Base-by-base conservation (phyloP, 495 filamentous ascomycete genomes). In the Penicillium manginii region DNA sequence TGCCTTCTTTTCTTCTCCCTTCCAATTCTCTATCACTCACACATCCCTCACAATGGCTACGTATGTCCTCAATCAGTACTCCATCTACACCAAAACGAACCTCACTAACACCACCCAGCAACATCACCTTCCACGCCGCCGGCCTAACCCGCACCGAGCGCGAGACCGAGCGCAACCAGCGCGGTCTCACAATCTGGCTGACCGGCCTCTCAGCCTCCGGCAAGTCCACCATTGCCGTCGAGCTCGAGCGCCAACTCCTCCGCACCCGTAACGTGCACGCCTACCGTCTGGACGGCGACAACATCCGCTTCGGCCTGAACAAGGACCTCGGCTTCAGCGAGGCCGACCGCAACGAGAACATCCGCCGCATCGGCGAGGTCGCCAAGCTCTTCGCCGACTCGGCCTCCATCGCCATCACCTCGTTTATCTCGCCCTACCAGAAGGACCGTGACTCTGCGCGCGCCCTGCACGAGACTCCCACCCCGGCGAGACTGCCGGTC, bases 71-170 rank as follows among this genome's bases (percentile, higher is more conserved):
- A 11, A 23, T 19, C n/a, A 54, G 54, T 33, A 37, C n/a, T 19
- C 23, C 17, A 26, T 45, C 15, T 7, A 26, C 26, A 29, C 23
- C 55, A n/a, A n/a, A n/a, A n/a, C n/a, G n/a, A n/a, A n/a, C n/a
- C n/a, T n/a, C n/a, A n/a, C 50, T 59, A 60, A 54, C 51, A 17
- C 63, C 49, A 37, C 43, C 11, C 57, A 98, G 94, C 62, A 98
- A 98, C 84, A 96, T 98, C 75, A 98, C 94, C 77, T 98, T 90
- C 92, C 94, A 98, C 83, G 84, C 91, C 39, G 87, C 88, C 65
- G 90, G 88, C 66, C 87, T 98, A 65, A 91, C 91, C 50, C 91
- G 91, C 70, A 70, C 75, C 61, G 93, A 98, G 83, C 92, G 94
- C 77, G 88, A 84, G 78, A 64, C 75, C 49, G 78, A 89, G 67